phyloP scores from a whole-genome alignment of 2,329 filamentous ascomycete genomes.

The Tolypocladium amazonense region DNA sequence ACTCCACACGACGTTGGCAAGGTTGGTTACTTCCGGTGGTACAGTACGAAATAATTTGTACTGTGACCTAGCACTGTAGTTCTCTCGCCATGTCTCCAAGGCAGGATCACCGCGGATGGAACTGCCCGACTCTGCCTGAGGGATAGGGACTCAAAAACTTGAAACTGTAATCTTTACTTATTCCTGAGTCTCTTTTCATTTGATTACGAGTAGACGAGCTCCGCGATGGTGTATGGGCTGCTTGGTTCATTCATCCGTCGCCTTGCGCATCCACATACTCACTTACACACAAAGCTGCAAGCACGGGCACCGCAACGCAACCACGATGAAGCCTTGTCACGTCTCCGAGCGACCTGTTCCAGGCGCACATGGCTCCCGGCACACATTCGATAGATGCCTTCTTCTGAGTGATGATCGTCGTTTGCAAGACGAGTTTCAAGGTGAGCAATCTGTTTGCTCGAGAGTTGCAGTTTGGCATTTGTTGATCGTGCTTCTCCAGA shows the following conservation, averaged over 20 bases:
- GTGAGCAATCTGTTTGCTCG: not conserved
- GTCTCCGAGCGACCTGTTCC: not conserved
- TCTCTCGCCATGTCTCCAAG: not conserved
- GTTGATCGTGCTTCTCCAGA: slow-evolving; percentile 6
- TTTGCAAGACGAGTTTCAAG: not conserved
- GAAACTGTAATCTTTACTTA: not conserved
- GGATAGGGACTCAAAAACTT: not conserved
- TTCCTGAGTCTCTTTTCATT: not conserved
- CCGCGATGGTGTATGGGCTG: too few species aligned
- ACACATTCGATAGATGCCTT: not conserved
- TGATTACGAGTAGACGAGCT: not conserved
- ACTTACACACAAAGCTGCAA: not conserved
- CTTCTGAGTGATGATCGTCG: not conserved
- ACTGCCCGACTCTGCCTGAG: not conserved
- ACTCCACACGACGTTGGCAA: not conserved
- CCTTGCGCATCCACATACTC: not conserved
- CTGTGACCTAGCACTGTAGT: not conserved
- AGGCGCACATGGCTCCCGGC: too few species aligned
- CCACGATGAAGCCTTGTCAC: not conserved
- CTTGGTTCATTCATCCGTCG: not conserved
- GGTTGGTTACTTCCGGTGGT: not conserved
- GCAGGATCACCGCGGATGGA: not conserved
- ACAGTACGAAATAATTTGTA: not conserved
- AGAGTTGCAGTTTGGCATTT: not conserved
- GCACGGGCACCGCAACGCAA: too few species aligned